phyloP scores from a whole-genome alignment of 2,329 filamentous ascomycete species.

The Drechmeria coniospora region DNA sequence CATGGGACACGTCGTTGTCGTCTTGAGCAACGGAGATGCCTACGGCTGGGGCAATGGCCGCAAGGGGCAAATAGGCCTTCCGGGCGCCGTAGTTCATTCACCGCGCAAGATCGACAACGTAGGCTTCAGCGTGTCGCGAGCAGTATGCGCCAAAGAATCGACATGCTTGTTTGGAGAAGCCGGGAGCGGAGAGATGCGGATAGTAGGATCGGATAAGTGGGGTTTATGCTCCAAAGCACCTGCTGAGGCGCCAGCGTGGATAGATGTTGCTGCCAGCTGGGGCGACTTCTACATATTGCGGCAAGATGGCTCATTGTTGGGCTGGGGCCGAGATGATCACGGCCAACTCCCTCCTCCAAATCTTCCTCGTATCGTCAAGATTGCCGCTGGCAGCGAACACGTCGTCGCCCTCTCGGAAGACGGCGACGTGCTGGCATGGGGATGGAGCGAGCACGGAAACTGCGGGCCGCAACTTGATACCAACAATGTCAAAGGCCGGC shows the following conservation, averaged over 20 bases:
- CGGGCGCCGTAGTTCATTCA: constrained; percentile 33
- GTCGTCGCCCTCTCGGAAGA: constrained; percentile 53
- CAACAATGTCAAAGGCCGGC: constrained; percentile 53
- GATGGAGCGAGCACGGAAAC: constrained; percentile 97
- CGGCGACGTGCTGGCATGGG: constrained; percentile 67
- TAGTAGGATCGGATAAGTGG: constrained; percentile 69
- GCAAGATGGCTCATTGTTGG: constrained; percentile 41
- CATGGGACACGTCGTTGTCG: constrained; percentile 61
- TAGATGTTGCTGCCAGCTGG: constrained; percentile 65
- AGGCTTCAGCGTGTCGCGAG: constrained; percentile 47
- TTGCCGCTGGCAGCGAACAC: constrained; percentile 88
- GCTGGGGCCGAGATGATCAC: constrained; percentile 77
- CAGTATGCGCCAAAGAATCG: constrained; percentile 72
- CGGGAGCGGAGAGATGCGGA: constrained; percentile 39
- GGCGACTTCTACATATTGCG: constrained; percentile 60
- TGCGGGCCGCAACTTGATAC: constrained; percentile 56
- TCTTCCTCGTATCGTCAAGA: constrained; percentile 40
- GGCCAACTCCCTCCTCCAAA: constrained; percentile 57
- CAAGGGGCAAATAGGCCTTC: constrained; percentile 66
- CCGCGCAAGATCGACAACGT: constrained; percentile 46
- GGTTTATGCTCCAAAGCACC: constrained; percentile 44
- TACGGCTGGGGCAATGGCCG: constrained; percentile 83
- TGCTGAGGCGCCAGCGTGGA: constrained; percentile 38
- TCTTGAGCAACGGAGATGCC: constrained; percentile 59
- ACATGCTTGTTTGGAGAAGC: constrained; percentile 52